phyloP scores from a whole-genome alignment of 1,284 basidiomycete species.

The Trichosporon faecale region DNA sequence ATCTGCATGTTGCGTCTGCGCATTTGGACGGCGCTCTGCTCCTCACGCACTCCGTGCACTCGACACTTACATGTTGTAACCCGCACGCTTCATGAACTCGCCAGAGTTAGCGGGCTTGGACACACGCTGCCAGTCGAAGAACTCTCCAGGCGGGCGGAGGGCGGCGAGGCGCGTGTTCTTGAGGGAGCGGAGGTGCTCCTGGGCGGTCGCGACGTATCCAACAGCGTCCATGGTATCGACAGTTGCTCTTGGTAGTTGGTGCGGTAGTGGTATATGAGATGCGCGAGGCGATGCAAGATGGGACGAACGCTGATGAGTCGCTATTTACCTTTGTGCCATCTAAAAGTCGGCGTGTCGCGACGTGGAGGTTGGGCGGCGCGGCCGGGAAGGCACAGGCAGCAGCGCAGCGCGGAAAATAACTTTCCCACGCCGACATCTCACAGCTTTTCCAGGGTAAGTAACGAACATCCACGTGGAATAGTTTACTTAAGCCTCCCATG shows the following conservation, averaged over 20 bases:
- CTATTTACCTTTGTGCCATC: neutral
- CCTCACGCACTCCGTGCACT: no score
- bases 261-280: constrained; percentile 2
- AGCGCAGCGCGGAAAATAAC: neutral
- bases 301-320: neutral
- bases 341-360: constrained; percentile 10
- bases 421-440: neutral
- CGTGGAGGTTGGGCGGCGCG: constrained; percentile 3
- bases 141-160: constrained; percentile 70
- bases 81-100: constrained; percentile 52
- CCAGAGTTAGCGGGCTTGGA: constrained; percentile 66
- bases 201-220: constrained; percentile 57
- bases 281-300: neutral
- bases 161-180: constrained; percentile 80
- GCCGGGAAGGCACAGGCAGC: neutral
- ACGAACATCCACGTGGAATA: neutral
- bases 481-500: neutral
- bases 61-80: constrained; percentile 43
- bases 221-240: constrained; percentile 36
- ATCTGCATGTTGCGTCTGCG: no score
- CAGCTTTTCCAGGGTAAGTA: neutral
- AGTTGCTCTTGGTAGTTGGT: neutral
- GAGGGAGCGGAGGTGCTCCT: constrained; percentile 69
- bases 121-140: constrained; percentile 81
- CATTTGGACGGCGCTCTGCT: no score